Base-by-base conservation (phyloP, 2,329 filamentous ascomycete genomes). In the Daldinia sp. region DNA sequence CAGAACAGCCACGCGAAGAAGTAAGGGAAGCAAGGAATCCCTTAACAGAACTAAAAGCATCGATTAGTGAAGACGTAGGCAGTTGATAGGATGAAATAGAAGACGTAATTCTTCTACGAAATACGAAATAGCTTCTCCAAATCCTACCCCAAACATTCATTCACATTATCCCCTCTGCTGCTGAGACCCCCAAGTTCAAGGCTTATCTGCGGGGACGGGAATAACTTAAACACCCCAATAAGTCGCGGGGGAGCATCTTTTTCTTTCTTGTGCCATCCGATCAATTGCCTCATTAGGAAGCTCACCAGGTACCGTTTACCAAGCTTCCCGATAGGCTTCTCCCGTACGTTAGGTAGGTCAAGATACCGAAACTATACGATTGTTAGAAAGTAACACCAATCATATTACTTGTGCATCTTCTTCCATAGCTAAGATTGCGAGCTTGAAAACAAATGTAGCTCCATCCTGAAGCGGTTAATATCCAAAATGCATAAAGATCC, bases 131-230 rank as follows among this genome's bases (percentile, higher is more conserved):
- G 3, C 23, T 45, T 45, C 39, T 45, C 39, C 39, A 43, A 43
- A 43, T 43, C 39, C 39, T 27, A 43, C 39, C 21, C 39, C 39
- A 43, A 43, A 27, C 6, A 7, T 25, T 43, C 5, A 27, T 15
- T 43, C 21, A 45, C 15, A 37, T 37, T 43, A 54, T 54, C 23
- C 25, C 43, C 50, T 51, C n/a, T n/a, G n/a, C n/a, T n/a, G n/a
- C n/a, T n/a, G n/a, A n/a, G n/a, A n/a, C n/a, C 50, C 43, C 56
- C 29, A 23, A 34, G n/a, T 47, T 54, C 32, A 27, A 21, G 13
- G 52, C 61, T 64, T 64, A 64, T 64, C 61, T 57, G 61, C 48
- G 61, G 61, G 61, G 47, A 48, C 45, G 19, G 47, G 30, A 17
- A 50, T 35, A 30, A 21, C n/a, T n/a, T n/a, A n/a, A n/a, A n/a